These are phyloP conservation scores for Vicia sativa DNA, from an alignment of 306 rosid genomes.

Conservation along the genomic window DNA sequence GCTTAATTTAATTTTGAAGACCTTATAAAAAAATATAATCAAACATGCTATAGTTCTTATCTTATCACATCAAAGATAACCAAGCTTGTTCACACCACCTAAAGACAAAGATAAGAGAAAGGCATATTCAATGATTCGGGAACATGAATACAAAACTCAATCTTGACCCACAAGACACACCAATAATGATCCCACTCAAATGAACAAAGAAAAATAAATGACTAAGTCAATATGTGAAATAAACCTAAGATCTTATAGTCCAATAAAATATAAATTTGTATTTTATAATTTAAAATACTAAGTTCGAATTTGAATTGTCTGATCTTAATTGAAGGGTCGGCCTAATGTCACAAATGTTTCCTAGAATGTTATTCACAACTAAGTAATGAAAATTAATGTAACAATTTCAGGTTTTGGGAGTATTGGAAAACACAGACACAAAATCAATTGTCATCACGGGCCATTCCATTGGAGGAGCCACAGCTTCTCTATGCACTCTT, in stretches of 20 bases:
- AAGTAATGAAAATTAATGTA: conserved; percentile 30
- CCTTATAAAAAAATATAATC: neutral
- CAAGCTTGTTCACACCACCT: neutral
- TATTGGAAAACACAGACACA: conserved; percentile 46
- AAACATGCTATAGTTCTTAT: neutral
- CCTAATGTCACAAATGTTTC: neutral
- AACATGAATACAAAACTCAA: no score
- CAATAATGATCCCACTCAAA: neutral
- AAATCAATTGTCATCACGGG: conserved; percentile 84
- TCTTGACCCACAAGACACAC: neutral
- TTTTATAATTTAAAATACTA: no score
- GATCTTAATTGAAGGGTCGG: no score
- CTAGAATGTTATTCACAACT: conserved; percentile 15
- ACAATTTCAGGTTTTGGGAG: conserved; percentile 53
- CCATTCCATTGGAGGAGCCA: conserved; percentile 86
- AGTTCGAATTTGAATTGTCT: no score
- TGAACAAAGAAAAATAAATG: neutral
- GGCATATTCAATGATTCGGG: no score
- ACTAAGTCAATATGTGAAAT: neutral
- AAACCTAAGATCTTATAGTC: neutral
- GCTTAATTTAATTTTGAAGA: no score
- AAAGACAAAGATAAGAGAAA: neutral
- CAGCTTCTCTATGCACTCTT: conserved; percentile 73
- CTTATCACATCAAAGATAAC: neutral
- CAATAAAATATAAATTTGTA: no score